phyloP scores from a whole-genome alignment of 2,329 filamentous ascomycete species.

The Pseudocercospora pini-densiflorae region DNA sequence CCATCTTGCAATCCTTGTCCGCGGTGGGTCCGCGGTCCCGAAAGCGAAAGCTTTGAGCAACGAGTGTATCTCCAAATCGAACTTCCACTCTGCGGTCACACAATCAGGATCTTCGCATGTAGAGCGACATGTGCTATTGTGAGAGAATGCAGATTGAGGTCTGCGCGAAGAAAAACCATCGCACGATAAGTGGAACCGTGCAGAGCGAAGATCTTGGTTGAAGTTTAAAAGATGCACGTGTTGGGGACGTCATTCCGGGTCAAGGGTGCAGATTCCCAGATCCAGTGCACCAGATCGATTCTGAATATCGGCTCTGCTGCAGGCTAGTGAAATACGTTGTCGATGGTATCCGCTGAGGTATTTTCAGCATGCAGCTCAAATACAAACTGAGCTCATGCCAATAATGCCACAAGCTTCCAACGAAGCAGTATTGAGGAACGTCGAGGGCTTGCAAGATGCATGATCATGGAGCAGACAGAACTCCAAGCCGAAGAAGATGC shows the following conservation, averaged over 20 bases:
- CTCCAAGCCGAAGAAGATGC: background rate
- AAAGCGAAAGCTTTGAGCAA: background rate
- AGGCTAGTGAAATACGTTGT: background rate
- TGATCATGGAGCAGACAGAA: background rate
- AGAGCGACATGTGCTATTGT: background rate
- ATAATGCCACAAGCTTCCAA: background rate
- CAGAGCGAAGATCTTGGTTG: background rate
- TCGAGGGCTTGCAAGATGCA: background rate
- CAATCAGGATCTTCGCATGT: background rate
- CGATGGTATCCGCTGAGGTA: no score
- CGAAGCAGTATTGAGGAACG: background rate
- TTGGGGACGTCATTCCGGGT: background rate
- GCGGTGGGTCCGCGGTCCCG: background rate
- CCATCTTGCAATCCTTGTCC: background rate
- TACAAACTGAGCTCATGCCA: no score
- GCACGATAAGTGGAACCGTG: background rate
- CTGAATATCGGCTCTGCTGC: background rate
- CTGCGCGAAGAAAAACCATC: background rate
- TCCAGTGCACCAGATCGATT: background rate
- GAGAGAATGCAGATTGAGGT: background rate
- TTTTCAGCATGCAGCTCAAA: no score
- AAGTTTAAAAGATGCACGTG: conserved; percentile 3
- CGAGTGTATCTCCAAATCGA: background rate
- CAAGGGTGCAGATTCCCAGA: background rate
- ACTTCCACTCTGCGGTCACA: background rate